phyloP scores from a whole-genome alignment of 1,139 yeast species.

The Casaregolazyma suthepensis region DNA sequence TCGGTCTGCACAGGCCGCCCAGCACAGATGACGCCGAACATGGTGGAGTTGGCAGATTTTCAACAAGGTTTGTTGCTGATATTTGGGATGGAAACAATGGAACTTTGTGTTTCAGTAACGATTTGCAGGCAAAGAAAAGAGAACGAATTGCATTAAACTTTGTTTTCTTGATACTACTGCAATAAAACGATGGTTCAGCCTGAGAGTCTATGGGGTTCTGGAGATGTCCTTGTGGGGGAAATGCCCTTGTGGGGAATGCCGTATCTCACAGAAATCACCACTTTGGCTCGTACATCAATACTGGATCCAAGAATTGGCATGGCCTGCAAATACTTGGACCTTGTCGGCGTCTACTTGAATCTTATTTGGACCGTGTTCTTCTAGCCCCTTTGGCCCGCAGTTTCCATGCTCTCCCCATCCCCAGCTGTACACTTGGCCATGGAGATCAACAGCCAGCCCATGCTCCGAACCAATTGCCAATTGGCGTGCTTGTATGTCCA shows the following conservation, averaged over 20 bases:
- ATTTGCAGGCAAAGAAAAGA: constrained; percentile 3
- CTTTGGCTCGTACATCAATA: neutral
- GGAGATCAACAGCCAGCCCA: constrained; percentile 44
- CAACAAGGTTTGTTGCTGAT: neutral
- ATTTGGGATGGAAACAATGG: neutral
- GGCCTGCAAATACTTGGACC: constrained; percentile 15
- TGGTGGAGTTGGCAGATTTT: constrained; percentile 16
- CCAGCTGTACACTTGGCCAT: constrained; percentile 56
- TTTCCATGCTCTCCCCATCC: constrained; percentile 99
- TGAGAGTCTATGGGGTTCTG: neutral
- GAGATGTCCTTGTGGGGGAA: neutral
- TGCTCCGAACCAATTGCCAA: constrained; percentile 78
- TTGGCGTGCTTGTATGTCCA: constrained; percentile 6
- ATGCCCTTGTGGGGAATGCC: neutral
- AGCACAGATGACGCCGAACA: constrained; percentile 44
- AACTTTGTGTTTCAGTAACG: neutral
- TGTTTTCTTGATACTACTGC: constrained; percentile 47
- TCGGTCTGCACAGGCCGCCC: constrained; percentile 39
- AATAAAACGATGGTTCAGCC: constrained; percentile 45
- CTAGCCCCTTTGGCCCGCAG: constrained; percentile 49
- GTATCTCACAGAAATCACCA: neutral
- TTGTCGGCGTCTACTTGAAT: constrained; percentile 2
- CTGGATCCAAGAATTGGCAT: constrained; percentile 19
- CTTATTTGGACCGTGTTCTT: constrained; percentile 7
- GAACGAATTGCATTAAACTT: neutral